Evolutionary conservation across 2,329 filamentous ascomycete species (phyloP), one percentile per base, ranked within the genome.

Genomic region (Diaporthe citriasiana): DNA sequence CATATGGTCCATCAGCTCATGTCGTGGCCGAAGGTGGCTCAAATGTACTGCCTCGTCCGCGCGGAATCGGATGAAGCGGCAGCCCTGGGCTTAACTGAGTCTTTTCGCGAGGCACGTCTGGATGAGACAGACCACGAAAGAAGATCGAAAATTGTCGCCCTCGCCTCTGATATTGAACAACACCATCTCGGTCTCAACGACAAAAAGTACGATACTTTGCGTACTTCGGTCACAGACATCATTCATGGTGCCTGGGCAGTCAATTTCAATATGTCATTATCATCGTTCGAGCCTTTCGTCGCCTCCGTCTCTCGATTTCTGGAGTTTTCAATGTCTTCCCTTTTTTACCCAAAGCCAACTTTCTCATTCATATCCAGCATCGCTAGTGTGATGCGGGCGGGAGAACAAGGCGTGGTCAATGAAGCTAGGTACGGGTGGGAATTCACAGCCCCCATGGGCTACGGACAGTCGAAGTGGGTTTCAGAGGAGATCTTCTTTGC

Each of bases 1-100:
- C 89, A 91, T 70, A 81, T 91, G 0, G 83, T 91, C 3, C 86
- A 88, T 0, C 86, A 91, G 17, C 84, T 93, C 1, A 88, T 89
- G 4, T 85, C 89, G 0, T 85, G 88, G 42, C 86, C 89, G 7
- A 89, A 90, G 45, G 85, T 93, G 25, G 83, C 83, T 35, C 81
- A 81, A 3, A 82, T 90, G 0, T 89, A 86, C 82, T 85, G 84
- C 70, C 82, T 89, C 15, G 86, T 88, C 10, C 84, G 88, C 60
- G 65, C 71, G 30, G 30, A 66, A 12, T 45, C 71, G 13, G 77
- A 82, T 6, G 76, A 82, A 0, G 78, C 79, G 0, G 81, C 82
- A 19, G 8, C 73, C 78, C 35, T 80, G 81, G 51, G 81, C 82
- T 15, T 72, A 78, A 12, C 75, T 77, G 9, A 80, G 79, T 0